phyloP scores from a whole-genome alignment of 306 rosid species.

The Cyclanthera cordifolia region DNA sequence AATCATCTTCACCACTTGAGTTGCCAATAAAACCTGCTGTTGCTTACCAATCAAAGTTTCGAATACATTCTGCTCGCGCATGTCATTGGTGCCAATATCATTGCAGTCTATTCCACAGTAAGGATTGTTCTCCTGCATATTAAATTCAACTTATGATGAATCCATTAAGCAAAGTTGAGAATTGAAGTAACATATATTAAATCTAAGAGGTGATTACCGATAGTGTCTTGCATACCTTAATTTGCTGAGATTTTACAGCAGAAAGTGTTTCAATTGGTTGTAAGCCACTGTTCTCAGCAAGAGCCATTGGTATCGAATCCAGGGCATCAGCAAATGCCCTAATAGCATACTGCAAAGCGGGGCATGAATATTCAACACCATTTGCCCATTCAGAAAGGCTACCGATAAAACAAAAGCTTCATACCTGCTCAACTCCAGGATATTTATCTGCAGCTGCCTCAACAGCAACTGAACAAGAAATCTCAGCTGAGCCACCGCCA shows the following conservation, averaged over 20 bases:
- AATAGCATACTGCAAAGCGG: conserved; percentile 68
- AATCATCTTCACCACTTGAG: conserved; percentile 98
- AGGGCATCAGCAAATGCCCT: conserved; percentile 92
- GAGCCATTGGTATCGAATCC: conserved; percentile 91
- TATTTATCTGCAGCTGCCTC: conserved; percentile 83
- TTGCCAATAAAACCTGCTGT: conserved; percentile 83
- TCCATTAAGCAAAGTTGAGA: background rate
- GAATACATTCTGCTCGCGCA: conserved; percentile 79
- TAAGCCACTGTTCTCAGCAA: conserved; percentile 96
- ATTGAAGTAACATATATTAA: background rate
- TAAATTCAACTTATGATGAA: conserved; percentile 8
- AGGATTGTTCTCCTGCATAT: conserved; percentile 59
- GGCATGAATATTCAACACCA: background rate
- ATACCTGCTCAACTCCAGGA: conserved; percentile 95
- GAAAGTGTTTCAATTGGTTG: conserved; percentile 93
- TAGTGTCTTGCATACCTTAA: conserved; percentile 38
- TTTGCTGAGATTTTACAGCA: conserved; percentile 84
- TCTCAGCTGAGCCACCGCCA: conserved; percentile 96
- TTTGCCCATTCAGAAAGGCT: background rate
- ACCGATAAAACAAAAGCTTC: background rate
- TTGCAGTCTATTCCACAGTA: conserved; percentile 85
- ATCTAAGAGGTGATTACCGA: background rate
- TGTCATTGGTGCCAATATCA: conserved; percentile 81
- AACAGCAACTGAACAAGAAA: conserved; percentile 73
- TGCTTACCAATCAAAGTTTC: conserved; percentile 94